phyloP scores from a whole-genome alignment of 306 rosid species.

The Quercus glauca region DNA sequence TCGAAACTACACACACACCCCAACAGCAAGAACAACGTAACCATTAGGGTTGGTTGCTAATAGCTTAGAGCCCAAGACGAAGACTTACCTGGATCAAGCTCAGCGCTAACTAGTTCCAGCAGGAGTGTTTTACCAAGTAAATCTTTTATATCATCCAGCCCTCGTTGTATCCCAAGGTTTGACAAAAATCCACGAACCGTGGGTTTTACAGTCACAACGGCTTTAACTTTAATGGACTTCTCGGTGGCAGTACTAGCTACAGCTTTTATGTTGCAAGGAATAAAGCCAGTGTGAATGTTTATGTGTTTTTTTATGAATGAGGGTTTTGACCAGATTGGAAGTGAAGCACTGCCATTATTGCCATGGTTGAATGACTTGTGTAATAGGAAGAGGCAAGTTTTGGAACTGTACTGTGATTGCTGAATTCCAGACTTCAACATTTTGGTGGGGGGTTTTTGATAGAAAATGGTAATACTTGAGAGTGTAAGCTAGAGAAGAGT shows the following conservation, averaged over 20 bases:
- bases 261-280: conserved; percentile 10
- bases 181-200: conserved; percentile 41
- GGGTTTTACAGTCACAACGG: conserved; percentile 29
- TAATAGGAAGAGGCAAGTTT: conserved; percentile 9
- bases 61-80: background rate
- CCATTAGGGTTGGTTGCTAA: background rate
- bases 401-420: conserved; percentile 7
- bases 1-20: no score
- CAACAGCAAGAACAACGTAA: background rate
- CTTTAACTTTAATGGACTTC: conserved; percentile 15
- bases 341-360: background rate
- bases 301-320: background rate
- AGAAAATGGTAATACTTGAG: background rate
- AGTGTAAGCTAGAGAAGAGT: background rate
- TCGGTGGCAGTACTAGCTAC: background rate
- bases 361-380: background rate
- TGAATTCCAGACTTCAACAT: conserved; percentile 26
- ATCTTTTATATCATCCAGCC: conserved; percentile 59
- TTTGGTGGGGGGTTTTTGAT: conserved; percentile 9
- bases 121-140: conserved; percentile 64
- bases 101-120: conserved; percentile 52
- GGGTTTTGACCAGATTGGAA: conserved; percentile 13
- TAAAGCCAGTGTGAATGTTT: background rate
- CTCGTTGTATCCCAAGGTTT: conserved; percentile 33
- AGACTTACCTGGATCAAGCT: conserved; percentile 41